Base-by-base conservation (phyloP, 208 protist species). In the Lotmaria passim region DNA sequence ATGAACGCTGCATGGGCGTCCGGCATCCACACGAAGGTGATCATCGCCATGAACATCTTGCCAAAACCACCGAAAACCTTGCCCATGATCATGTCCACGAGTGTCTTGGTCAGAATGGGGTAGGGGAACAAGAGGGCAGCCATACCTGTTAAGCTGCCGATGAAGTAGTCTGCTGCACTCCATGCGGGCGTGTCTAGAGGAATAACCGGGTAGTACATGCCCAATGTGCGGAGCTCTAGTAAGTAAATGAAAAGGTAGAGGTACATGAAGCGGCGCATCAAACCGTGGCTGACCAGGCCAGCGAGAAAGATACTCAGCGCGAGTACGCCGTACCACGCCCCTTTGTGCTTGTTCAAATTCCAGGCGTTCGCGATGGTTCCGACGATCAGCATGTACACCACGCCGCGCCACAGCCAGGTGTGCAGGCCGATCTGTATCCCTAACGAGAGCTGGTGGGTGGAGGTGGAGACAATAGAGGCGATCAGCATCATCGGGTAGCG, bases 351-450 rank as follows among this genome's bases (percentile, higher is more conserved):
- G 31, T 52, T 38, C 0, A 78, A 11, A 19, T 63, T 34, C 59
- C 36, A 71, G 1, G 39, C 61, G 15, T 76, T 67, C 1, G 53
- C 15, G 12, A 67, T n/a, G 4, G 23, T 57, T 7, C 47, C 52
- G 8, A 59, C 46, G 15, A 75, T 7, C 10, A 73, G 64, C 41
- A 59, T 68, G 66, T 64, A 73, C 26, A 61, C 52, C 14, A 78
- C 62, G 47, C 70, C 70, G 17, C 77, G 64, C 64, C 31, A 65
- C 0, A 55, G 70, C 64, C 69, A 77, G 12, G 24, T 68, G 65
- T 82, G 77, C 52, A 78, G 26, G 28, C 77, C 77, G 56, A 82
- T 69, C 31, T 82, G 65, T 66, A 78, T 70, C 5, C 77, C 77
- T 1, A 78, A 5, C 17, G 69, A 65, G 24, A 48, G 33, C 8